Conservation (phyloP, 2,329 filamentous ascomycete genomes). For the Epichloe gansuensis region DNA sequence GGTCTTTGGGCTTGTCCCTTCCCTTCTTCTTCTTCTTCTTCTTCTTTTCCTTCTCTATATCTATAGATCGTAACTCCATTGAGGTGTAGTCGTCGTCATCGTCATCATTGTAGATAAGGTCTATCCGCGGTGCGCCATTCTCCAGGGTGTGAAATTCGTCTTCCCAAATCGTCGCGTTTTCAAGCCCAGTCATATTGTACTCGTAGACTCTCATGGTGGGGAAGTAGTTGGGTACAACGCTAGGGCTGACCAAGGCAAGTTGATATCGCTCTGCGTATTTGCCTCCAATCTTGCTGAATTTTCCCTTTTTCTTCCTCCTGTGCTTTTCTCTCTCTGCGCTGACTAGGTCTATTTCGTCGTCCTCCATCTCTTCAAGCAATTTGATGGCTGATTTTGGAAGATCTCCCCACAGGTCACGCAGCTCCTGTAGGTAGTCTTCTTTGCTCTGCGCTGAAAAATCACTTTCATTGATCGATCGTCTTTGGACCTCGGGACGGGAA, state of each 20-base stretch:
- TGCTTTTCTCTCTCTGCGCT: constrained; percentile 16
- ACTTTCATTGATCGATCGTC: constrained; percentile 25
- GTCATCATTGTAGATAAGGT: not conserved
- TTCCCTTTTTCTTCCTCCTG: constrained; percentile 33
- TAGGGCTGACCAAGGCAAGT: constrained; percentile 67
- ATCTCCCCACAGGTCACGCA: constrained; percentile 65
- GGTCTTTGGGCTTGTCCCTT: constrained; percentile 40
- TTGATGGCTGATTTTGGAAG: constrained; percentile 43
- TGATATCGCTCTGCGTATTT: constrained; percentile 77
- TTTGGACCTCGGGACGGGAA: constrained; percentile 5
- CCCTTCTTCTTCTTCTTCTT: constrained; percentile 32
- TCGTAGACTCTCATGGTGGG: constrained; percentile 82
- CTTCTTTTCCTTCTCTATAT: constrained; percentile 17
- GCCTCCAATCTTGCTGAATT: constrained; percentile 56
- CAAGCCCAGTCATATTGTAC: constrained; percentile 78
- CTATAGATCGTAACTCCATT: constrained; percentile 18
- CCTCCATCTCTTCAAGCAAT: constrained; percentile 7
- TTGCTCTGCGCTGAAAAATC: constrained; percentile 50
- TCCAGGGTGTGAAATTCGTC: constrained; percentile 16
- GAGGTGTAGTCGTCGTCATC: constrained; percentile 13
- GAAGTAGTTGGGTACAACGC: constrained; percentile 85
- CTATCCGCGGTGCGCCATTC: not conserved
- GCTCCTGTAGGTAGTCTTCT: constrained; percentile 59
- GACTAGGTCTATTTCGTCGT: constrained; percentile 8
- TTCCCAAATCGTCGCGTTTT: constrained; percentile 37